Evolutionary conservation across 345 rosid genomes (phyloP).

Genomic region (Noccaea caerulescens): DNA sequence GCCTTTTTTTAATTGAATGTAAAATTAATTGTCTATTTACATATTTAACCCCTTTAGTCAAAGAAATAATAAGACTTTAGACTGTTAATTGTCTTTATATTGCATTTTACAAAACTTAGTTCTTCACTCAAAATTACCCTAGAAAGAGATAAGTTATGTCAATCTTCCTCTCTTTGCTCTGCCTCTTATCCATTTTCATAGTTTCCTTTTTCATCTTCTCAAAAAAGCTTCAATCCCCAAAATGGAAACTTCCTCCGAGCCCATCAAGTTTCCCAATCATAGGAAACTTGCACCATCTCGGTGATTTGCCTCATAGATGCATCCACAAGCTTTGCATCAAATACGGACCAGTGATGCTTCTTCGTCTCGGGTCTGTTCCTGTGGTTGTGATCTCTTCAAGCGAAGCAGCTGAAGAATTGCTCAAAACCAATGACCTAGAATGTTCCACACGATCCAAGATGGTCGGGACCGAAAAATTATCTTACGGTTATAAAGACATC

Average conservation of each 20-base stretch:
- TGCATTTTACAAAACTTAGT: not conserved
- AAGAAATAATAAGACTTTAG: too few species aligned
- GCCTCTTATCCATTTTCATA: slow-evolving; percentile 46
- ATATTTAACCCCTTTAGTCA: too few species aligned
- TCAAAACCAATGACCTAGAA: slow-evolving; percentile 64
- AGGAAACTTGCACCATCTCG: slow-evolving; percentile 57
- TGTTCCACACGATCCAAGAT: slow-evolving; percentile 51
- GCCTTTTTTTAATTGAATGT: too few species aligned
- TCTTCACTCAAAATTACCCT: not conserved
- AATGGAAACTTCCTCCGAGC: slow-evolving; percentile 52
- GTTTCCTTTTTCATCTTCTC: slow-evolving; percentile 41
- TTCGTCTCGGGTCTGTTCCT: slow-evolving; percentile 59
- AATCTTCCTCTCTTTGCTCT: slow-evolving; percentile 34
- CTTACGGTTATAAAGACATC: slow-evolving; percentile 40
- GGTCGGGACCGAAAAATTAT: slow-evolving; percentile 16
- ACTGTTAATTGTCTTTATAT: not conserved
- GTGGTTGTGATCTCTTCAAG: slow-evolving; percentile 65
- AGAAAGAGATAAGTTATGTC: not conserved
- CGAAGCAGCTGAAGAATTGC: slow-evolving; percentile 60
- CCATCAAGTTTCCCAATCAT: slow-evolving; percentile 60
- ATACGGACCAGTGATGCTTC: slow-evolving; percentile 62
- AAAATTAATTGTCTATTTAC: too few species aligned
- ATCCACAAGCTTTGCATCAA: slow-evolving; percentile 58
- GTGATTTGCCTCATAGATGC: slow-evolving; percentile 57
- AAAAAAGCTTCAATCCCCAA: slow-evolving; percentile 7